Percentiles rank a stretch among this genome's conserved stretches.
phyloP scores from a whole-genome alignment of 2,329 filamentous ascomycete species.

The Aspergillus pseudonomiae region DNA sequence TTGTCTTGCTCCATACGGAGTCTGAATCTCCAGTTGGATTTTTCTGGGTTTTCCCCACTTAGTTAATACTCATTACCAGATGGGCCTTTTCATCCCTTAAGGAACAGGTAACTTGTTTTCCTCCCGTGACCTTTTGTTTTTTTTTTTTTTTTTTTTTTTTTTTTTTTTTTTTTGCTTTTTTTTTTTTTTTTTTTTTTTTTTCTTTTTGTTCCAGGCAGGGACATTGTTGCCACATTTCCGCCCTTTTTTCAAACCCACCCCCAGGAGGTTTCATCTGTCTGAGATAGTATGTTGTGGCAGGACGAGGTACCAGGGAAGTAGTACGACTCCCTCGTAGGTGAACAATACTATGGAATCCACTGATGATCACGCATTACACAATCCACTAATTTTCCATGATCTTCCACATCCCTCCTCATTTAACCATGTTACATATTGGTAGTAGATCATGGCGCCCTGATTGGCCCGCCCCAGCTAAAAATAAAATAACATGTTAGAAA shows the following conservation, averaged over 20 bases:
- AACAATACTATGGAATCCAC: constrained; percentile 12
- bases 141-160: constrained; percentile 5
- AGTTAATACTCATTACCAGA: constrained; percentile 19
- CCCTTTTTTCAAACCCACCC: background rate
- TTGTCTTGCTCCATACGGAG: constrained; percentile 14
- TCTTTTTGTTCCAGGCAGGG: background rate
- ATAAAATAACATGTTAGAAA: constrained; percentile 21
- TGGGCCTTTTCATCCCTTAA: background rate
- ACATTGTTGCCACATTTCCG: background rate
- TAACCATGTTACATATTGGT: constrained; percentile 24
- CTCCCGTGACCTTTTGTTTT: background rate
- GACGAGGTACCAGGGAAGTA: too few species aligned
- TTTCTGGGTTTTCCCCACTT: constrained; percentile 20
- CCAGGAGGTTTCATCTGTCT: background rate
- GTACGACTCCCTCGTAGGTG: background rate
- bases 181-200: background rate
- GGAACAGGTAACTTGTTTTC: constrained; percentile 3
- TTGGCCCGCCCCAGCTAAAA: constrained; percentile 24
- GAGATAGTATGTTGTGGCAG: background rate
- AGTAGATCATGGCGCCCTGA: constrained; percentile 26
- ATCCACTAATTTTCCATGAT: constrained; percentile 18
- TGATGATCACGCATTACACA: constrained; percentile 3
- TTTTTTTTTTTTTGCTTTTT: constrained; percentile 1
- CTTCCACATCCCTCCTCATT: constrained; percentile 24
- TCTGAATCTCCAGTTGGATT: constrained; percentile 19